Conservation (phyloP, 2,329 filamentous ascomycete genomes). For the Gaeumannomyces tritici region DNA sequence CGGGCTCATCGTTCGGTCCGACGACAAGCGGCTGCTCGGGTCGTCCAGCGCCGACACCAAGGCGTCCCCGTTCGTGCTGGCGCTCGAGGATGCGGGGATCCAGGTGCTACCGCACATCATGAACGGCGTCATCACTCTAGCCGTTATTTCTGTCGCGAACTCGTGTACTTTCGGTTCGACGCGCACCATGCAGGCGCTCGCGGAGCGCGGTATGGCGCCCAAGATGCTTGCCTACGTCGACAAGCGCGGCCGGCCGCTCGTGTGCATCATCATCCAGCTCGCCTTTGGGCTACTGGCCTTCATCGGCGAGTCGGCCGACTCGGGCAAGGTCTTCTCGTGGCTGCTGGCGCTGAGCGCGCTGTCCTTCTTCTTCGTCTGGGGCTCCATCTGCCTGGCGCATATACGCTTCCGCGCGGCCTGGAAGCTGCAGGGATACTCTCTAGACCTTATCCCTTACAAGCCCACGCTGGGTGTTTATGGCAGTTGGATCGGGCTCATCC, state of each 20-base stretch:
- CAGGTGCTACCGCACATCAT: conserved; percentile 40
- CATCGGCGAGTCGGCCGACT: conserved; percentile 34
- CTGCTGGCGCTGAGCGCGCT: conserved; percentile 63
- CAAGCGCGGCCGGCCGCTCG: conserved; percentile 47
- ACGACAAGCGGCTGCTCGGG: conserved; percentile 28
- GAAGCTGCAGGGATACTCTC: conserved; percentile 45
- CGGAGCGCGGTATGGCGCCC: conserved; percentile 41
- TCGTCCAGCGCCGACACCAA: conserved; percentile 30
- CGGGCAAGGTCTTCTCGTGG: conserved; percentile 48
- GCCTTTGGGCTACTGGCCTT: conserved; percentile 51
- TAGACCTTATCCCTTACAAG: conserved; percentile 37
- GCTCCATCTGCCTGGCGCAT: conserved; percentile 54
- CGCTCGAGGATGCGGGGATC: conserved; percentile 39
- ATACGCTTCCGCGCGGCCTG: conserved; percentile 57
- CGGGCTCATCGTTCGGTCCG: conserved; percentile 35
- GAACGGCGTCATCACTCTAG: conserved; percentile 41
- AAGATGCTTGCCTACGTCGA: conserved; percentile 51
- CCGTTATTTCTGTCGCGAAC: conserved; percentile 42
- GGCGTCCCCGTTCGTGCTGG: conserved; percentile 40
- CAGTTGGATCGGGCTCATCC: conserved; percentile 56
- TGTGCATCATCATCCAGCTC: conserved; percentile 41
- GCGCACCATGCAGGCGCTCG: conserved; percentile 40
- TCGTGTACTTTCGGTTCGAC: conserved; percentile 41
- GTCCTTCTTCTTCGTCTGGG: conserved; percentile 68
- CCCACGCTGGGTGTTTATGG: conserved; percentile 49